phyloP scores from a whole-genome alignment of 1,284 basidiomycete genomes.

The Anthracocystis walkeri region DNA sequence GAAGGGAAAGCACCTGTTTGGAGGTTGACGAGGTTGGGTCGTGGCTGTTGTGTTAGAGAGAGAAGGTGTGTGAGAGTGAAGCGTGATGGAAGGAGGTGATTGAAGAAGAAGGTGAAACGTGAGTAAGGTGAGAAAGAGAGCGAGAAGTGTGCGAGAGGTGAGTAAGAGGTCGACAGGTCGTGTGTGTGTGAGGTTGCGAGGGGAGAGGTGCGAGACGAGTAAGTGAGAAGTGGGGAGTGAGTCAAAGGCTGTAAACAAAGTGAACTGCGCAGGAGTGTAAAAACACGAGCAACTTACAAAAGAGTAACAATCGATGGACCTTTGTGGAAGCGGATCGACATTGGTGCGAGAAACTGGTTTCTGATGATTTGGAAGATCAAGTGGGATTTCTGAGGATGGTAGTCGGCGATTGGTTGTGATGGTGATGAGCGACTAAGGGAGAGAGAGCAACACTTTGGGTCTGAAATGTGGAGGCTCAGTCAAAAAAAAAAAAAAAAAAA shows the following conservation, averaged over 20 bases:
- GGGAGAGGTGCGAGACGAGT: too few species aligned
- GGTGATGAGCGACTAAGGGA: too few species aligned
- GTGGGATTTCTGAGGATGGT: neutral
- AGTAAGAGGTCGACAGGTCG: neutral
- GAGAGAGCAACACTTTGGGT: neutral
- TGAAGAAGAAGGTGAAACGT: neutral
- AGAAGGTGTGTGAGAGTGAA: too few species aligned
- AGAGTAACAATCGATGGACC: constrained; percentile 45
- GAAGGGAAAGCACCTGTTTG: constrained; percentile 33
- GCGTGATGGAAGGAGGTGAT: too few species aligned
- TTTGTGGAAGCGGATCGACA: constrained; percentile 47
- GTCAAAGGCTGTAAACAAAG: neutral
- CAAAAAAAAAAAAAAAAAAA: too few species aligned
- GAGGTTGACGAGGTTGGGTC: constrained; percentile 26
- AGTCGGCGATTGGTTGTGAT: neutral
- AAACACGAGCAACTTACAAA: too few species aligned
- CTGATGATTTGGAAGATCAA: too few species aligned
- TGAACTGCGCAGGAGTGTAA: too few species aligned
- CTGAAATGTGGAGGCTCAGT: neutral
- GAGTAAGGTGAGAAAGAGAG: neutral
- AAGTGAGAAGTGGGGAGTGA: neutral
- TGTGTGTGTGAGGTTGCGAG: too few species aligned
- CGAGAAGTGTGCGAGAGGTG: neutral
- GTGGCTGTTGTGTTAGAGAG: constrained; percentile 11
- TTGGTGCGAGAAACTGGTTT: constrained; percentile 7